These are phyloP conservation scores for Pisolithus orientalis DNA, from an alignment of 768 basidiomycete species.

Conservation along the genomic window DNA sequence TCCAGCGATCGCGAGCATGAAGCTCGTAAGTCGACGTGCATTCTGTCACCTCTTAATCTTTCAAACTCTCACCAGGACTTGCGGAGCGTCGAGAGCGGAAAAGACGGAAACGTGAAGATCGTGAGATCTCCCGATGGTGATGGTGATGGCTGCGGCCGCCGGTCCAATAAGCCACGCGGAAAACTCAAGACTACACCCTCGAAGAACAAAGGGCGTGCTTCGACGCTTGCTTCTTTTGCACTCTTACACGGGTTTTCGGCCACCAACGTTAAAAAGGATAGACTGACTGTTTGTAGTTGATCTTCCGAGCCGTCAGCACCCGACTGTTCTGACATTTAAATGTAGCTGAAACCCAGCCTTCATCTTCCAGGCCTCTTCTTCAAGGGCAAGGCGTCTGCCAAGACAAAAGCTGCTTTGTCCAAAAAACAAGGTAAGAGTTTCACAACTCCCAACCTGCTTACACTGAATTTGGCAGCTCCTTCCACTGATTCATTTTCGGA, in stretches of 20 bases:
- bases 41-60: not conserved
- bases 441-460: not conserved
- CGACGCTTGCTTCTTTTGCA: slow-evolving; percentile 22
- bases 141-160: slow-evolving; percentile 4
- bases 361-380: slow-evolving; percentile 28
- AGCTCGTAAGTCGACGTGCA: slow-evolving; percentile 26
- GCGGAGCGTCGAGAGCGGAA: slow-evolving; percentile 61
- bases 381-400: slow-evolving; percentile 31
- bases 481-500: slow-evolving; percentile 39
- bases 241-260: slow-evolving; percentile 33
- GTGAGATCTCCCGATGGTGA: slow-evolving; percentile 25
- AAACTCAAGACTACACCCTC: slow-evolving; percentile 10
- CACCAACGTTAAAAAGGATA: slow-evolving; percentile 30
- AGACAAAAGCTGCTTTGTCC: slow-evolving; percentile 11
- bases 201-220: slow-evolving; percentile 15
- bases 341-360: slow-evolving; percentile 24
- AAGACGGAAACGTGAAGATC: slow-evolving; percentile 50
- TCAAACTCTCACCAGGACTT: slow-evolving; percentile 38
- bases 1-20: slow-evolving; percentile 30
- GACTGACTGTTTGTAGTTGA: slow-evolving; percentile 27
- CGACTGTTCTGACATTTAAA: not conserved
- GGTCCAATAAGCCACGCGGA: slow-evolving; percentile 1
- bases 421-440: slow-evolving; percentile 11
- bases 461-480: slow-evolving; percentile 8
- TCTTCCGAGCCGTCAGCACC: not conserved